Evolutionary conservation across 2,329 filamentous ascomycete genomes (phyloP).

Genomic region (Sphaerulina vaccinii): DNA sequence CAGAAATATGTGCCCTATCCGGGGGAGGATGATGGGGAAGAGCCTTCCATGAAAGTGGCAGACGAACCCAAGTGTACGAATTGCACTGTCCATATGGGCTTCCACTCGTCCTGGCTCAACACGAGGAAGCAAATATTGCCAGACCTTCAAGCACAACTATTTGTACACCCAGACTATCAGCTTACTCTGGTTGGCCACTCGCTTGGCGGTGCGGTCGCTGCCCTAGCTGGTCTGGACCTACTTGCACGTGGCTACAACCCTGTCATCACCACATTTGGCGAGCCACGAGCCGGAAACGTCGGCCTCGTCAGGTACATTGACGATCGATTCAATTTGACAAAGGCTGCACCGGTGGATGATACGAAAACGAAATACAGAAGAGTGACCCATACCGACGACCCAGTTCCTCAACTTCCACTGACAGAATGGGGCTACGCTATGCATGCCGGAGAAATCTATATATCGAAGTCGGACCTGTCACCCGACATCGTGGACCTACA

Average conservation of each 20-base stretch:
- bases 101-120: slow-evolving; percentile 78
- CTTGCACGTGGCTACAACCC: slow-evolving; percentile 73
- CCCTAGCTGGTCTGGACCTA: slow-evolving; percentile 81
- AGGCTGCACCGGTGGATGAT: slow-evolving; percentile 19
- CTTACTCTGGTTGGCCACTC: slow-evolving; percentile 85
- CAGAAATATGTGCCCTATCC: slow-evolving; percentile 91
- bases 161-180: slow-evolving; percentile 66
- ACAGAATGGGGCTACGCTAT: slow-evolving; percentile 83
- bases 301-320: slow-evolving; percentile 56
- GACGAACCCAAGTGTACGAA: slow-evolving; percentile 65
- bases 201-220: slow-evolving; percentile 86
- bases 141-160: slow-evolving; percentile 59
- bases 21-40: slow-evolving; percentile 42
- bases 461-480: slow-evolving; percentile 68
- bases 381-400: slow-evolving; percentile 83
- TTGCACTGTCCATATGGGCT: slow-evolving; percentile 91
- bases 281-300: slow-evolving; percentile 65
- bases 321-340: slow-evolving; percentile 43
- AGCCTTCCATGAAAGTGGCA: slow-evolving; percentile 31
- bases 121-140: slow-evolving; percentile 69
- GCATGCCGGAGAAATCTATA: slow-evolving; percentile 86
- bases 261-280: slow-evolving; percentile 84
- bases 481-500: slow-evolving; percentile 68
- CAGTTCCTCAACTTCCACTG: slow-evolving; percentile 82
- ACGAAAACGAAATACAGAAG: slow-evolving; percentile 59